These are phyloP conservation scores for Rugonectria rugulosa DNA, from an alignment of 2,329 filamentous ascomycete genomes.

Conservation along the genomic window DNA sequence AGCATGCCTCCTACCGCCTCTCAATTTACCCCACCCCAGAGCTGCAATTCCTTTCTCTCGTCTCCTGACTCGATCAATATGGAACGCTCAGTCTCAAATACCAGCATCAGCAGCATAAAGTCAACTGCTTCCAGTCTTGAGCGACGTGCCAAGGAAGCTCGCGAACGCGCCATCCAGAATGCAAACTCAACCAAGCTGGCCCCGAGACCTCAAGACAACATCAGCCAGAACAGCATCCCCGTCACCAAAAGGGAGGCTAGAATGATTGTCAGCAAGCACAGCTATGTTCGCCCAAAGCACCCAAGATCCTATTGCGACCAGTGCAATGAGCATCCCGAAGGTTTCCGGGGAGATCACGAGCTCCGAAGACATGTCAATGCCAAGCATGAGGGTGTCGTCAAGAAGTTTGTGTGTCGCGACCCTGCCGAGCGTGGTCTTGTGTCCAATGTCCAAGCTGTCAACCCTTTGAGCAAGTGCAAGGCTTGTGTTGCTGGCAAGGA, in stretches of 20 bases:
- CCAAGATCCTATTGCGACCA: constrained; percentile 74
- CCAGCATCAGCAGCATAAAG: constrained; percentile 50
- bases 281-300: constrained; percentile 70
- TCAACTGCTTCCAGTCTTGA: constrained; percentile 55
- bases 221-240: constrained; percentile 6
- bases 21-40: constrained; percentile 41
- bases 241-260: constrained; percentile 51
- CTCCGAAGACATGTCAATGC: constrained; percentile 70
- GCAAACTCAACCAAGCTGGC: constrained; percentile 49
- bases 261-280: constrained; percentile 50
- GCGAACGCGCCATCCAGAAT: constrained; percentile 55
- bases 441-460: constrained; percentile 59
- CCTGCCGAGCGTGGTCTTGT: constrained; percentile 51
- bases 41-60: constrained; percentile 40
- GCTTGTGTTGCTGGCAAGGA: constrained; percentile 78
- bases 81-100: constrained; percentile 58
- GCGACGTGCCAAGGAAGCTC: constrained; percentile 56
- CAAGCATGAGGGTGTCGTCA: constrained; percentile 67
- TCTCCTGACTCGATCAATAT: constrained; percentile 47
- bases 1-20: constrained; percentile 33
- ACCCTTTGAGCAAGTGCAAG: constrained; percentile 81
- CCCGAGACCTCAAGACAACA: constrained; percentile 52
- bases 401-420: constrained; percentile 66
- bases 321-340: constrained; percentile 76
- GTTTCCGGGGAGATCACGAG: constrained; percentile 89